Base-by-base conservation (phyloP, 768 basidiomycete species). In the Cantharellus cinnabarinus region DNA sequence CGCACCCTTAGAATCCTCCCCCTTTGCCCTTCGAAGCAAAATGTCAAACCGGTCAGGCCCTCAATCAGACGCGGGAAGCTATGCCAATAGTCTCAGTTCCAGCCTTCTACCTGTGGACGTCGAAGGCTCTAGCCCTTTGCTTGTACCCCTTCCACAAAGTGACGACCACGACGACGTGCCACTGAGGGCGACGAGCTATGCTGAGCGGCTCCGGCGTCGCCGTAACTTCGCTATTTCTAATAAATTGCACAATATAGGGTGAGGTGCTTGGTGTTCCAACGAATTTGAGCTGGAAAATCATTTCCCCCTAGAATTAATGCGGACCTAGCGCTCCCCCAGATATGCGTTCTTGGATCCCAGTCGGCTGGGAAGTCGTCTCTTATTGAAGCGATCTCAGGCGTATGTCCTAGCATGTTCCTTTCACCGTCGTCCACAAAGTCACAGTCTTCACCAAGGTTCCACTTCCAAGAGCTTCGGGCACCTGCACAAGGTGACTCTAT, bases 321-420 rank as follows among this genome's bases (percentile, higher is more conserved):
- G 44, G 81, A 86, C 57, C 77, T 88, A 5, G 82, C 85, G 63
- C 69, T 87, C 0, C 85, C 85, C 0, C 77, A 79, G 62, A 84
- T 87, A 40, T 80, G 79, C 0, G 85, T 85, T 50, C 76, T 85
- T 15, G 84, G 85, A 0, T 76, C 74, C 2, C 85, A 87, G 62
- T 82, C 79, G 50, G 82, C 81, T 0, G 85, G 85, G 0, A 86
- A 86, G 64, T 84, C 82, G 0, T 86, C 84, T 0, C 72, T 86
- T 3, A 85, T 87, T 5, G 84, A 87, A 63, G 76, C 81, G 0
- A 85, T 87, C 51, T 83, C 82, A 0, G 59, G 64, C 1, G 63
- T 63, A 50, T 44, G 62, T 34, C 15, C 37, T n/a, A 38, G 5
- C 2, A 42, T 14, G 2, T n/a, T 41, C 41, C 4, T 10, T 3